Conservation (phyloP, 176 grass and related monocot species). For the Juncus effusus region DNA sequence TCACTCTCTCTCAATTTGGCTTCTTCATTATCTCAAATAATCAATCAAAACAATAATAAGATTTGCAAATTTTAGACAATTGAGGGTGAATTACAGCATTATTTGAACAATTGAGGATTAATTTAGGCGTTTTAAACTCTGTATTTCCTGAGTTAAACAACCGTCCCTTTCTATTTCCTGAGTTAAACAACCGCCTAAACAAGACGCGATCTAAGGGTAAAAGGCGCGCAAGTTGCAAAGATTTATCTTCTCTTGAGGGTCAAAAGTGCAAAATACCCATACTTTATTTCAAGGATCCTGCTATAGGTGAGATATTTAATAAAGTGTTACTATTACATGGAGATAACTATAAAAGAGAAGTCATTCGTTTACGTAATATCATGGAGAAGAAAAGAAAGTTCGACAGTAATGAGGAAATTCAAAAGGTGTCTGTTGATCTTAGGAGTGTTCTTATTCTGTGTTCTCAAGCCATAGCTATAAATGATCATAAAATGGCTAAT, state of each 20-base stretch:
- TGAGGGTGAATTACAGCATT: neutral
- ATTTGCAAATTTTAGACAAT: neutral
- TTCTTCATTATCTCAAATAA: neutral
- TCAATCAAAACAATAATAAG: conserved; percentile 2
- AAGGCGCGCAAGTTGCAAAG: neutral
- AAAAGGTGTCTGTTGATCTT: conserved; percentile 24
- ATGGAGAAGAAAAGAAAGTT: conserved; percentile 26
- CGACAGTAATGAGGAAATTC: conserved; percentile 21
- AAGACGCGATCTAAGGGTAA: neutral
- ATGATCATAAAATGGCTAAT: conserved; percentile 25
- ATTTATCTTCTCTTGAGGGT: conserved; percentile 10
- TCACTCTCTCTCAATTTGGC: conserved; percentile 16
- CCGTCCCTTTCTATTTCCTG: too few species aligned
- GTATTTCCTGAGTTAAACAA: neutral
- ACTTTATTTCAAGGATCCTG: conserved; percentile 5
- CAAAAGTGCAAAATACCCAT: conserved; percentile 23
- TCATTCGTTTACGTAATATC: conserved; percentile 23
- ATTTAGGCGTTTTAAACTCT: neutral
- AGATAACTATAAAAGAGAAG: neutral
- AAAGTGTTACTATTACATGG: too few species aligned
- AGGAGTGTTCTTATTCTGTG: conserved; percentile 27
- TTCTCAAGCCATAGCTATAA: conserved; percentile 30
- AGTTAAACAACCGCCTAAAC: too few species aligned
- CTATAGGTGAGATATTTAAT: neutral
- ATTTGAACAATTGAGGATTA: conserved; percentile 1